These are phyloP conservation scores for Candolleomyces aberdarensis DNA, from an alignment of 768 basidiomycete genomes.

Conservation along the genomic window DNA sequence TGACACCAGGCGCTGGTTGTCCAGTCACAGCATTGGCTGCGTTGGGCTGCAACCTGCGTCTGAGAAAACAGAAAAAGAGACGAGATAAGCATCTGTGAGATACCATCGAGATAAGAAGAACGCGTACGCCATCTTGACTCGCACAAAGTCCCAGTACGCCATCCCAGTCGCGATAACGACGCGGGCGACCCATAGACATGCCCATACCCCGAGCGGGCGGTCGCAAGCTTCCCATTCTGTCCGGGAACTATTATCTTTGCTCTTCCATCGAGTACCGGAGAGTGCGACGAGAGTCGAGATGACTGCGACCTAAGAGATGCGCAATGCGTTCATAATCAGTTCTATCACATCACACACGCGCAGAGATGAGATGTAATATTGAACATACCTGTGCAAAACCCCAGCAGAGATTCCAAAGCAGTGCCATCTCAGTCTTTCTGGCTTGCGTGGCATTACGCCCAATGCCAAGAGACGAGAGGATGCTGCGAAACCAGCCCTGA, in stretches of 20 bases:
- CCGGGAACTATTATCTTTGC: slow-evolving; percentile 34
- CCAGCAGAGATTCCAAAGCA: slow-evolving; percentile 50
- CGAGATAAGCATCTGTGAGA: background rate
- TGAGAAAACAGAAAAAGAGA: background rate
- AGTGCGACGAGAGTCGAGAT: slow-evolving; percentile 50
- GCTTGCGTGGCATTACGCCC: slow-evolving; percentile 11
- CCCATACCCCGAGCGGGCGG: slow-evolving; percentile 66
- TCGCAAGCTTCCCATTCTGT: slow-evolving; percentile 64
- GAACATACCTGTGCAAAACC: slow-evolving; percentile 47
- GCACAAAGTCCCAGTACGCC: slow-evolving; percentile 55
- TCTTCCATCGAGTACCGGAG: slow-evolving; percentile 42
- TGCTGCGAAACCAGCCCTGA: background rate
- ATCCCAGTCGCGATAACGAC: slow-evolving; percentile 46
- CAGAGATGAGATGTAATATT: background rate
- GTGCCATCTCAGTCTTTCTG: slow-evolving; percentile 50
- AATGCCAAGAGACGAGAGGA: slow-evolving; percentile 1
- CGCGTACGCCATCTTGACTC: slow-evolving; percentile 30
- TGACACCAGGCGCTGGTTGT: background rate
- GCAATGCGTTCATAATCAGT: background rate
- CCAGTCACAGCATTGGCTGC: background rate
- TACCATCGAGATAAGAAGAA: background rate
- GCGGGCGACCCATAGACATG: slow-evolving; percentile 59
- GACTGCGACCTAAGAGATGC: slow-evolving; percentile 39
- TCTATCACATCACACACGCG: background rate
- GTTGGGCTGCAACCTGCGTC: background rate